A percentile compares a stretch with the other conserved stretches of the same genome.
Conservation (phyloP, 495 filamentous ascomycete species). For the Mytilinidion resinicola region DNA sequence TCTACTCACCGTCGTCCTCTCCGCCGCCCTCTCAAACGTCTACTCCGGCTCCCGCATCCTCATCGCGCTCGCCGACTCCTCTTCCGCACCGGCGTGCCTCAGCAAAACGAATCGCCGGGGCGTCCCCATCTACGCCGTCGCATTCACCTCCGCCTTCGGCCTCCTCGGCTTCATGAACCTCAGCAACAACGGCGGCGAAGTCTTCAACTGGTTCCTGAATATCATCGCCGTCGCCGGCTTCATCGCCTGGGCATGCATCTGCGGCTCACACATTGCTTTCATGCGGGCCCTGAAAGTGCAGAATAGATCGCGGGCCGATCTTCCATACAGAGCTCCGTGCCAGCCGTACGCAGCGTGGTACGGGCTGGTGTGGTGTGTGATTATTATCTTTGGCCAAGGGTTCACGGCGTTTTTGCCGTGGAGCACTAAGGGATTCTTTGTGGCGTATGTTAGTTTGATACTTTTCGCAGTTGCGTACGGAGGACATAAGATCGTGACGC, state of each 20-base stretch:
- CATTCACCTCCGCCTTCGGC: slow-evolving; percentile 30
- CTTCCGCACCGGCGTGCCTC: slow-evolving; percentile 50
- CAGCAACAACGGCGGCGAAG: slow-evolving; percentile 41
- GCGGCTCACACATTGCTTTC: slow-evolving; percentile 56
- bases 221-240: slow-evolving; percentile 61
- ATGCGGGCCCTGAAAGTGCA: slow-evolving; percentile 52
- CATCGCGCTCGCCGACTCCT: slow-evolving; percentile 55
- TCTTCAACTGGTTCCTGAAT: slow-evolving; percentile 57
- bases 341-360: slow-evolving; percentile 43
- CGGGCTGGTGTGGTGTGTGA: slow-evolving; percentile 57
- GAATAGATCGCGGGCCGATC: slow-evolving; percentile 48
- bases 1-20: slow-evolving; percentile 23
- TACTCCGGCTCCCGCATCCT: slow-evolving; percentile 61
- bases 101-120: slow-evolving; percentile 27
- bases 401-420: slow-evolving; percentile 65
- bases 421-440: slow-evolving; percentile 33
- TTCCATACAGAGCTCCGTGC: slow-evolving; percentile 53
- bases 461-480: slow-evolving; percentile 26
- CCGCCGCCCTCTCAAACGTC: slow-evolving; percentile 48
- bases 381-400: slow-evolving; percentile 63
- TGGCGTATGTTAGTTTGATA: slow-evolving; percentile 26
- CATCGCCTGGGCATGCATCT: slow-evolving; percentile 59
- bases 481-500: slow-evolving; percentile 30
- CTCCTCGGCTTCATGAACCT: slow-evolving; percentile 43
- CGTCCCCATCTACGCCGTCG: slow-evolving; percentile 41